phyloP scores from a whole-genome alignment of 78 protist genomes.

The Dictyostelium discoideum region DNA sequence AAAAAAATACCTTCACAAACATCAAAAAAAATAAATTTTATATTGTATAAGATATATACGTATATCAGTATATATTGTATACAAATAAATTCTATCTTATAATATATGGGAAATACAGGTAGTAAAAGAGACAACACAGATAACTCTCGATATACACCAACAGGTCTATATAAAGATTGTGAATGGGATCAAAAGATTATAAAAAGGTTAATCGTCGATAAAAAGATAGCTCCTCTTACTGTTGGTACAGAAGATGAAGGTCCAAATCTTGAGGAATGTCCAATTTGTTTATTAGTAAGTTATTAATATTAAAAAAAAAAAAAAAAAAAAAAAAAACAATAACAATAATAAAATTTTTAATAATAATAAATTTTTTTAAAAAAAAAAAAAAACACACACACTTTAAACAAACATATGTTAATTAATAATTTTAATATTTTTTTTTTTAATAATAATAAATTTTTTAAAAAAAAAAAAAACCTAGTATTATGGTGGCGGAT shows the following conservation, averaged over 20 bases:
- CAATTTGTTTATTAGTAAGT: slow-evolving; percentile 68
- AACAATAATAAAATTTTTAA: not conserved
- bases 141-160: not conserved
- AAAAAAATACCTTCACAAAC: not conserved
- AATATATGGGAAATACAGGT: slow-evolving; percentile 15
- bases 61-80: not conserved
- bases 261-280: slow-evolving; percentile 68
- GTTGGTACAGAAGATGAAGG: slow-evolving; percentile 27
- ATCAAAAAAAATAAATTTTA: not conserved
- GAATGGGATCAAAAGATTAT: slow-evolving; percentile 72
- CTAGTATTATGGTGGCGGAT: slow-evolving; percentile 39
- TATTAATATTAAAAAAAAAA: not conserved
- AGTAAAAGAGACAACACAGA: slow-evolving; percentile 22
- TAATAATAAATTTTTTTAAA: not conserved
- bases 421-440: too few species aligned
- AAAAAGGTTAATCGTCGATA: slow-evolving; percentile 40
- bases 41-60: not conserved
- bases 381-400: not conserved
- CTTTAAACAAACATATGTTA: too few species aligned
- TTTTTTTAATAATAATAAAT: too few species aligned
- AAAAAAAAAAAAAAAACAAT: not conserved
- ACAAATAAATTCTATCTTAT: not conserved
- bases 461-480: not conserved
- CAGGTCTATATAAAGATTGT: slow-evolving; percentile 70
- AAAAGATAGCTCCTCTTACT: slow-evolving; percentile 49